Percentiles rank a stretch among this genome's conserved stretches.
phyloP scores from a whole-genome alignment of 768 basidiomycete genomes.

The Lactarius indigo region DNA sequence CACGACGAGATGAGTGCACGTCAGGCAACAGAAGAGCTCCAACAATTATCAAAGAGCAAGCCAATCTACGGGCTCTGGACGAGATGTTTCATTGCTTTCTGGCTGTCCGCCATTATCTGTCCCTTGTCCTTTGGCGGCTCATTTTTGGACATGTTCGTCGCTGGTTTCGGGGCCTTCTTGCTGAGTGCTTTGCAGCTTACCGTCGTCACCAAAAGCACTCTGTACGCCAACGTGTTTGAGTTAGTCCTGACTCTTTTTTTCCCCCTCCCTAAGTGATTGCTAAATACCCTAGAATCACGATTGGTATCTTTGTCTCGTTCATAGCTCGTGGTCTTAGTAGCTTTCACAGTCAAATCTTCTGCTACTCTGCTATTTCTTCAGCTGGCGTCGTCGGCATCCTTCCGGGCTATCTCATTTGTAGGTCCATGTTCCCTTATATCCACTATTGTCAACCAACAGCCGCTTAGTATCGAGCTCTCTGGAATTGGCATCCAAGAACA shows the following conservation, averaged over 20 bases:
- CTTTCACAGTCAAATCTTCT: slow-evolving; percentile 74
- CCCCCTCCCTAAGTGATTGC: background rate
- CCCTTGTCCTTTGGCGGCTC: slow-evolving; percentile 83
- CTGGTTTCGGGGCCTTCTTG: slow-evolving; percentile 63
- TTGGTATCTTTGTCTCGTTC: slow-evolving; percentile 79
- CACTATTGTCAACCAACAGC: slow-evolving; percentile 10
- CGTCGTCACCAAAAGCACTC: slow-evolving; percentile 68
- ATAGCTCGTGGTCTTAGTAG: slow-evolving; percentile 77
- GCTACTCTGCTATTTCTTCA: slow-evolving; percentile 89
- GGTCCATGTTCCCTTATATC: slow-evolving; percentile 30
- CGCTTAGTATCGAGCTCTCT: slow-evolving; percentile 70
- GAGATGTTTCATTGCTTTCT: slow-evolving; percentile 66
- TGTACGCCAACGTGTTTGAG: slow-evolving; percentile 94
- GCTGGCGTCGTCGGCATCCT: slow-evolving; percentile 84
- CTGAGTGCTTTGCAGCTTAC: slow-evolving; percentile 68
- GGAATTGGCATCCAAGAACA: slow-evolving; percentile 82
- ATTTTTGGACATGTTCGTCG: slow-evolving; percentile 82
- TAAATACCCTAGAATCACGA: slow-evolving; percentile 57
- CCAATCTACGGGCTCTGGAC: slow-evolving; percentile 61
- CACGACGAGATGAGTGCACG: slow-evolving; percentile 90
- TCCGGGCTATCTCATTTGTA: slow-evolving; percentile 83
- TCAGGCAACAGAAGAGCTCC: slow-evolving; percentile 61
- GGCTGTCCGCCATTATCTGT: slow-evolving; percentile 73
- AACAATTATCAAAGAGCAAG: slow-evolving; percentile 56
- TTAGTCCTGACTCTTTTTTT: slow-evolving; percentile 37